A percentile compares a stretch with the other conserved stretches of the same genome.
Evolutionary conservation across 768 basidiomycete species (phyloP).

Genomic region (Suillus decipiens): DNA sequence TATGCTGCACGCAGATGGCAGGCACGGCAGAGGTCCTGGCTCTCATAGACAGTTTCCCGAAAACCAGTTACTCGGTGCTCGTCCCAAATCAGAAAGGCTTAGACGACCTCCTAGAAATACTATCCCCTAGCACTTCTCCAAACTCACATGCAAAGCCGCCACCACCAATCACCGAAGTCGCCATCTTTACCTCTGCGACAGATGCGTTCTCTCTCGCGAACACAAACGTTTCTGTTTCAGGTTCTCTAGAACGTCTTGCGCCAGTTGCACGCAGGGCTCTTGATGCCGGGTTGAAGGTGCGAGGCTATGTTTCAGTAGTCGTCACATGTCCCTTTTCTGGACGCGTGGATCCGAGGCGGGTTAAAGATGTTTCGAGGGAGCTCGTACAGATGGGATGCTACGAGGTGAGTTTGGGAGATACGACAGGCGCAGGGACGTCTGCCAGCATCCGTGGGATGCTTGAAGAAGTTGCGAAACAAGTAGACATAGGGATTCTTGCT

Average conservation of each 20-base stretch:
- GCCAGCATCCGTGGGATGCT: slow-evolving; percentile 66
- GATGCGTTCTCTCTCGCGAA: slow-evolving; percentile 87
- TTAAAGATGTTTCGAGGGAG: slow-evolving; percentile 69
- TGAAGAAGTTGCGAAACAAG: slow-evolving; percentile 61
- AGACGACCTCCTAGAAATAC: slow-evolving; percentile 62
- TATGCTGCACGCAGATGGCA: slow-evolving; percentile 73
- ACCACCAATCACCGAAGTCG: slow-evolving; percentile 76
- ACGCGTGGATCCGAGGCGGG: slow-evolving; percentile 58
- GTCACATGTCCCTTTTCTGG: slow-evolving; percentile 90
- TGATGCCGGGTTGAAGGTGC: slow-evolving; percentile 65
- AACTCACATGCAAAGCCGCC: slow-evolving; percentile 35
- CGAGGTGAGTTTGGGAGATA: slow-evolving; percentile 91
- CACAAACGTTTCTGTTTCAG: slow-evolving; percentile 71
- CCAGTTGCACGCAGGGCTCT: slow-evolving; percentile 62
- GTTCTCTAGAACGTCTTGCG: slow-evolving; percentile 65
- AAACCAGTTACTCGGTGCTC: slow-evolving; percentile 75
- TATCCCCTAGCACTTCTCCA: slow-evolving; percentile 34
- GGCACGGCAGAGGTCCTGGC: slow-evolving; percentile 78
- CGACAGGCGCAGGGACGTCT: slow-evolving; percentile 85
- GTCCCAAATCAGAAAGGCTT: slow-evolving; percentile 81
- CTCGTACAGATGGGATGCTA: slow-evolving; percentile 92
- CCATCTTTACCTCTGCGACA: slow-evolving; percentile 87
- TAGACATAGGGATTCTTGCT: slow-evolving; percentile 71
- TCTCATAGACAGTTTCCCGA: slow-evolving; percentile 50
- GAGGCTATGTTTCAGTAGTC: slow-evolving; percentile 86